Evolutionary conservation across 73 alveolate species (phyloP), one percentile per base, ranked within the genome.

Genomic region (Urostyla sp.): DNA sequence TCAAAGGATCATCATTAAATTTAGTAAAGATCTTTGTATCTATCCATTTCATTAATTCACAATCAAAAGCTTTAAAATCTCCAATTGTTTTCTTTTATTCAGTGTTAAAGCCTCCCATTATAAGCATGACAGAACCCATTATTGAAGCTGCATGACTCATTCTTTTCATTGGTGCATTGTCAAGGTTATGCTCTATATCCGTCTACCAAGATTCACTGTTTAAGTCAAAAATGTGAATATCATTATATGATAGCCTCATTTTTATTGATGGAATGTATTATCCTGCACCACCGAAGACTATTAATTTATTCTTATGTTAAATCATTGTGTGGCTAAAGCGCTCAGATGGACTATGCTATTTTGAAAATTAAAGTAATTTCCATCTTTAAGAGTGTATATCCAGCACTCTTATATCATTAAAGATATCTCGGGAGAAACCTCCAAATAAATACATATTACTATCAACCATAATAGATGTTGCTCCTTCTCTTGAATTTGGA

Each of bases 221-320:
- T 15, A 37, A 35, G 48, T 80, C 90, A 35, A 67, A 80, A 15
- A 81, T 34, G 23, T 74, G 26, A 18, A 81, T 54, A 54, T 81
- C 91, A 38, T 69, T 69, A 38, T 26, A 81, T 27, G 80, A 53
- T 18, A 69, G 72, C 38, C 91, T 81, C 58, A 44, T 74, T 52
- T 81, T 81, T 0, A 81, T 69, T 4, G 72, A 50, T 0, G 38
- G 1, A 20, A 67, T 67, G 30, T 69, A 81, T 28, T 66, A 50
- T 1, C 91, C 91, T n/a, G 86, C 91, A 3, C 91, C 91, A 8
- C 91, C 91, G 45, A 81, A 81, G 0, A 81, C 53, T 6, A 46
- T 48, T 4, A 81, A 3, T 13, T 69, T 38, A 23, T 72, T 56
- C 6, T 37, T 53, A 78, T 76, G 55, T 34, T 31, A 50, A n/a